Percentiles rank a stretch among this genome's conserved stretches.
Evolutionary conservation across 2,329 filamentous ascomycete genomes (phyloP).

Genomic region (Diplodia corticola): DNA sequence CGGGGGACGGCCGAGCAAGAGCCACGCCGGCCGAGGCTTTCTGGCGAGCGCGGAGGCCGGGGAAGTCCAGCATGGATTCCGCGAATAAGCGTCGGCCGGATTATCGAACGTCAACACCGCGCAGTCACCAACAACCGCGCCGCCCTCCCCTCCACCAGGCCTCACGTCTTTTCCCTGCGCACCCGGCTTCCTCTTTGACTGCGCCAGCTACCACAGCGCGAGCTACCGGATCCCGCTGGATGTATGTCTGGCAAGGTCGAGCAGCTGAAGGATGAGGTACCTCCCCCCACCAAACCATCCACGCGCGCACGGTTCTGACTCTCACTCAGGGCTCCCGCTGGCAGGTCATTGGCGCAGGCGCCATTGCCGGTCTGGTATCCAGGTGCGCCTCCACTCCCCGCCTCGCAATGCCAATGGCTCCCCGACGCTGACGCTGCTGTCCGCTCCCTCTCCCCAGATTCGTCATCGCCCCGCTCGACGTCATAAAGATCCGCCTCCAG

Average conservation of each 20-base stretch:
- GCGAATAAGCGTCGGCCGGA: background rate
- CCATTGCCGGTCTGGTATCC: conserved; percentile 80
- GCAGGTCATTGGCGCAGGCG: conserved; percentile 67
- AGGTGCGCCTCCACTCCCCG: conserved; percentile 55
- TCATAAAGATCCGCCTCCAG: conserved; percentile 96
- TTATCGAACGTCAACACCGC: background rate
- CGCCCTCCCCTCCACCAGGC: background rate
- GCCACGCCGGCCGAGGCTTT: conserved; percentile 38
- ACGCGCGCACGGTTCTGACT: conserved; percentile 24
- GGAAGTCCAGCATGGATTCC: too few species aligned
- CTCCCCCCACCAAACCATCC: conserved; percentile 13
- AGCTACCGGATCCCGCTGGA: conserved; percentile 32
- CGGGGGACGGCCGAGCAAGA: conserved; percentile 4
- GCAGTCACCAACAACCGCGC: conserved; percentile 3
- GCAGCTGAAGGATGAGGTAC: conserved; percentile 69
- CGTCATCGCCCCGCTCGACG: conserved; percentile 90
- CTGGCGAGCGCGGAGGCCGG: background rate
- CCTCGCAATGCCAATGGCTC: conserved; percentile 24
- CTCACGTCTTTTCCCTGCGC: background rate
- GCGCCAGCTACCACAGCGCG: conserved; percentile 28
- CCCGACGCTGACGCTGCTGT: background rate
- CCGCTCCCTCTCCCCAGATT: conserved; percentile 60
- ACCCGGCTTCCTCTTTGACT: conserved; percentile 21
- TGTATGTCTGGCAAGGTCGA: conserved; percentile 65
- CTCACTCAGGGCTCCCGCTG: conserved; percentile 60